These are phyloP conservation scores for Kuraishia ogatae DNA, from an alignment of 805 yeast genomes.

Conservation along the genomic window DNA sequence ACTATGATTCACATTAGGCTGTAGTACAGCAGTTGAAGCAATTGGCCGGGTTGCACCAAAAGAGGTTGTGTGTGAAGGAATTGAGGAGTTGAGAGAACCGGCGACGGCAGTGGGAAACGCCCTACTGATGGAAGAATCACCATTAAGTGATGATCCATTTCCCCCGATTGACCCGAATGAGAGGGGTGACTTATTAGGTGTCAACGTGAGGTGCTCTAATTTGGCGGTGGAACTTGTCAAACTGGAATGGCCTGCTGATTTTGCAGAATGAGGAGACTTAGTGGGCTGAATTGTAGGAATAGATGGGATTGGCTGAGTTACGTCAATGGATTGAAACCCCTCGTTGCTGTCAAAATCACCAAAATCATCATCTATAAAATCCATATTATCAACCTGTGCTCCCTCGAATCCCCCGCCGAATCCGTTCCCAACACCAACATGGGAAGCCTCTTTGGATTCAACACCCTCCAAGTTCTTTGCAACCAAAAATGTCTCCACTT, in stretches of 20 bases:
- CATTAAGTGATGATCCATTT: not conserved
- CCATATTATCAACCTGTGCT: not conserved
- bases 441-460: not conserved
- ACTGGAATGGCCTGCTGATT: too few relatives aligned
- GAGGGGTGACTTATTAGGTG: not conserved
- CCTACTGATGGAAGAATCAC: not conserved
- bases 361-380: slow-evolving; percentile 5
- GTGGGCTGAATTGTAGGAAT: not conserved
- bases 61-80: not conserved
- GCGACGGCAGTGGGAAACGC: too few relatives aligned
- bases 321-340: not conserved
- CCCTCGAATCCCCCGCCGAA: not conserved
- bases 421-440: not conserved
- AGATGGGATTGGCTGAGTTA: not conserved
- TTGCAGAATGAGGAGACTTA: not conserved
- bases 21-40: not conserved
- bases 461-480: slow-evolving; percentile 10
- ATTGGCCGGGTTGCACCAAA: not conserved
- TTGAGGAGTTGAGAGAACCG: too few relatives aligned
- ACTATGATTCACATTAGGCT: not conserved
- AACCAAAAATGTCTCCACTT: slow-evolving; percentile 13
- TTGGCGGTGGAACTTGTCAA: not conserved
- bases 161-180: not conserved
- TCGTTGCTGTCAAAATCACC: slow-evolving; percentile 7
- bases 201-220: not conserved